These are phyloP conservation scores for Tolypocladium inflatum DNA, from an alignment of 2,329 filamentous ascomycete species.

Conservation along the genomic window DNA sequence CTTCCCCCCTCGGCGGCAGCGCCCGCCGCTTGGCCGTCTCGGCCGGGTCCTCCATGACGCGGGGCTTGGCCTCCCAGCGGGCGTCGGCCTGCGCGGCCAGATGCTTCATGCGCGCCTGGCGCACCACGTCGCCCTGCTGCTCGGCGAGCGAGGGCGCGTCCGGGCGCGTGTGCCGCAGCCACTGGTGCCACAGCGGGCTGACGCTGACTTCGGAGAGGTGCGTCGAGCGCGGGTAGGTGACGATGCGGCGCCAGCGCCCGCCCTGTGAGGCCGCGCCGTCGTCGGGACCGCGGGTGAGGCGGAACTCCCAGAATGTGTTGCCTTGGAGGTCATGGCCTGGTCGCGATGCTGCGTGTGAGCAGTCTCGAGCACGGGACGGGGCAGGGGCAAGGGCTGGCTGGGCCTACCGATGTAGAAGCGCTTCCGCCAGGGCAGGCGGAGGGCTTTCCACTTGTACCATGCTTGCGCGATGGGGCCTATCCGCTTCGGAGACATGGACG, in stretches of 20 bases:
- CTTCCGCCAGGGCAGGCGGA: slow-evolving; percentile 55
- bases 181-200: slow-evolving; percentile 58
- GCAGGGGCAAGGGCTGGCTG: not conserved
- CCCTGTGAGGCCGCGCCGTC: slow-evolving; percentile 11
- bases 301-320: slow-evolving; percentile 63
- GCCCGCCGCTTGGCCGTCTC: slow-evolving; percentile 2
- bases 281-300: slow-evolving; percentile 29
- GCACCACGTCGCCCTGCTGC: slow-evolving; percentile 41
- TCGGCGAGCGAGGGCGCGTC: slow-evolving; percentile 47
- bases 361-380: not conserved
- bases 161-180: slow-evolving; percentile 51
- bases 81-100: slow-evolving; percentile 54
- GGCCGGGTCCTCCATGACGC: slow-evolving; percentile 30
- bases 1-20: slow-evolving; percentile 4
- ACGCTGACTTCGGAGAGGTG: slow-evolving; percentile 48
- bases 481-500: slow-evolving; percentile 24
- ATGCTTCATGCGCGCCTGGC: slow-evolving; percentile 42
- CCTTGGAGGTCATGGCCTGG: slow-evolving; percentile 54
- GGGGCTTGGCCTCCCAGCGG: slow-evolving; percentile 51
- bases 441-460: slow-evolving; percentile 54
- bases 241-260: slow-evolving; percentile 51
- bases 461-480: slow-evolving; percentile 27
- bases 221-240: slow-evolving; percentile 44
- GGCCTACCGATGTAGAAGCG: slow-evolving; percentile 49
- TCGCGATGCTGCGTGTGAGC: not conserved